Base-by-base conservation (phyloP, 805 yeast species). In the Hanseniaspora mollemarum region DNA sequence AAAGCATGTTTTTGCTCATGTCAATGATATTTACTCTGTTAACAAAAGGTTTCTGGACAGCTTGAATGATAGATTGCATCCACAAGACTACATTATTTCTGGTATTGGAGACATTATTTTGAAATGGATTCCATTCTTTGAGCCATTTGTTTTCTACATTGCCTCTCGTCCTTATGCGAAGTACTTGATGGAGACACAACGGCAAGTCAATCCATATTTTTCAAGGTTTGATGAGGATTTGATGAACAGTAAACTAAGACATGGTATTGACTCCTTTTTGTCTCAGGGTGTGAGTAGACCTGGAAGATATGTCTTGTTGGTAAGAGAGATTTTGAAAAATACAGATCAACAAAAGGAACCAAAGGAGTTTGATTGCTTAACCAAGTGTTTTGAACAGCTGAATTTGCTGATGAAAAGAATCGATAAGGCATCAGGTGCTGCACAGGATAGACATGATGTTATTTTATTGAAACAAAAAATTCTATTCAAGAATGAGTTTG, bases 261-360 rank as follows among this genome's bases (percentile, higher is more conserved):
- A 65, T 52, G 96, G 94, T 66, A 80, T 92, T 49, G 84, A 90
- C 24, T 92, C 97, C 0, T 92, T 87, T 60, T 72, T 92, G 56
- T 86, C 95, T 6, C 94, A 90, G 61, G 96, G 97, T 46, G 88
- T 95, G 1, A 87, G 96, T 15, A 77, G 98, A 63, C 87, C 96
- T 29, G 97, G 96, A 9, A 73, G 97, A 57, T 92, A 92, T 67
- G 95, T 94, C 56, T 69, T 92, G 45, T 71, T 92, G 52, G 71
- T 90, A 21, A 81, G 77, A 52, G 92, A 90, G 43, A 84, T 92
- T 32, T 71, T 86, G 56, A 90, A 92, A 63, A 77, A 79, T 55
- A 87, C 97, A 0, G 83, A 78, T 24, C 80, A 85, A 1, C 96
- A 88, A 57, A 75, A 74, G 59, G 76, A 75, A 49, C 76, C 58